Evolutionary conservation across 495 filamentous ascomycete species (phyloP).

Genomic region (Penicillium goetzii): DNA sequence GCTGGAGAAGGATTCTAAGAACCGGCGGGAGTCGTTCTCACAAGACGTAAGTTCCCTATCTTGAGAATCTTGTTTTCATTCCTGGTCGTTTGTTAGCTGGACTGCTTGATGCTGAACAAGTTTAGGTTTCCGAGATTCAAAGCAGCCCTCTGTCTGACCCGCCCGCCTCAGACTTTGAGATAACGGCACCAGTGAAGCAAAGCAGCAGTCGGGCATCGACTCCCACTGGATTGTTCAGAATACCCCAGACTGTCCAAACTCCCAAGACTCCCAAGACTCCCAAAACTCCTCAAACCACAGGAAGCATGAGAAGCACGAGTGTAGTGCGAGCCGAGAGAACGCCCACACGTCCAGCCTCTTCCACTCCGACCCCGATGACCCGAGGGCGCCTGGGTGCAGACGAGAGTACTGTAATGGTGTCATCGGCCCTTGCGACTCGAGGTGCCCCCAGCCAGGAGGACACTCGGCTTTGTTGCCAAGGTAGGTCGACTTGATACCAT

Average conservation of each 20-base stretch:
- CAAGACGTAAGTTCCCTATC: conserved; percentile 11
- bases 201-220: background rate
- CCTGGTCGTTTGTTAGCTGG: background rate
- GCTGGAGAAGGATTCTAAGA: conserved; percentile 11
- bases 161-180: background rate
- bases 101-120: background rate
- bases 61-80: background rate
- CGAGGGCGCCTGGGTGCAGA: background rate
- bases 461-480: background rate
- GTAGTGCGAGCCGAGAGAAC: background rate
- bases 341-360: background rate
- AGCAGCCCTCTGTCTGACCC: conserved; percentile 1
- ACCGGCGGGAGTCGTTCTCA: background rate
- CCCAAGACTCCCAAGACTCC: background rate
- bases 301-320: background rate
- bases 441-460: background rate
- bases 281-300: background rate
- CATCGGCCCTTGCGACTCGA: background rate
- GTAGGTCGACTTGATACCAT: background rate
- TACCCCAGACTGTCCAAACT: background rate
- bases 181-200: background rate
- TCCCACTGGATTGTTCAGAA: background rate
- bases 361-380: background rate
- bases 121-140: background rate
- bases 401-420: background rate